Base-by-base conservation (phyloP, 306 rosid genomes). In the Herpetospermum pedunculosum region DNA sequence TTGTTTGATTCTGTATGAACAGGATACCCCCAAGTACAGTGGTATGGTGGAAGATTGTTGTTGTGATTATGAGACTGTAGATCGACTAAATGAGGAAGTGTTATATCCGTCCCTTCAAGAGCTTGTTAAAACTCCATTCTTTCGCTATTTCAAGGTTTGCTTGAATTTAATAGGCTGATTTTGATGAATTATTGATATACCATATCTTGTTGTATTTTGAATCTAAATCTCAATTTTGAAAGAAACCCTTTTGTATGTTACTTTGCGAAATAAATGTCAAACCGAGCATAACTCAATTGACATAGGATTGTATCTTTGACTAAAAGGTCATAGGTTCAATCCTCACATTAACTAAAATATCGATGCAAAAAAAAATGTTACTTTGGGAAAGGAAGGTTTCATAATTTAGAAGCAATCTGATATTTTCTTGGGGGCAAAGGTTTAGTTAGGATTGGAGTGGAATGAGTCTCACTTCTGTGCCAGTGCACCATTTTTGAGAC, bases 11-110 rank as follows among this genome's bases (percentile, higher is more conserved):
- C 43, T 52, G 28, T n/a, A 59, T 44, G 14, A 34, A 30, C 70
- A 84, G 88, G 84, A 68, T 65, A 47, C 58, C 14, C 59, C 46
- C 1, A 81, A 78, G 74, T 84, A 70, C 53, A 84, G 85, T 23
- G 88, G 88, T 50, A 77, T 81, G 1, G 83, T 84, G 77, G 88
- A 84, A 76, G 88, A 81, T 76, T 84, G 85, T 75, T 84, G 88
- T 81, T 84, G 88, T 78, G 88, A 79, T 49, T 84, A 84, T 26
- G 88, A 81, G 62, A 84, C 88, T 3, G 88, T 79, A 57, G 83
- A 84, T 78, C 83, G 49, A 65, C 75, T 84, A 35, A 84, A 84
- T 77, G 72, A 73, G 78, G 85, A 81, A 40, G 85, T 81, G 52
- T 72, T 84, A 13, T 38, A 84, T 67, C 88, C 85, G 5, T 79